phyloP scores from a whole-genome alignment of 495 filamentous ascomycete species.

The Daldinia bambusicola region DNA sequence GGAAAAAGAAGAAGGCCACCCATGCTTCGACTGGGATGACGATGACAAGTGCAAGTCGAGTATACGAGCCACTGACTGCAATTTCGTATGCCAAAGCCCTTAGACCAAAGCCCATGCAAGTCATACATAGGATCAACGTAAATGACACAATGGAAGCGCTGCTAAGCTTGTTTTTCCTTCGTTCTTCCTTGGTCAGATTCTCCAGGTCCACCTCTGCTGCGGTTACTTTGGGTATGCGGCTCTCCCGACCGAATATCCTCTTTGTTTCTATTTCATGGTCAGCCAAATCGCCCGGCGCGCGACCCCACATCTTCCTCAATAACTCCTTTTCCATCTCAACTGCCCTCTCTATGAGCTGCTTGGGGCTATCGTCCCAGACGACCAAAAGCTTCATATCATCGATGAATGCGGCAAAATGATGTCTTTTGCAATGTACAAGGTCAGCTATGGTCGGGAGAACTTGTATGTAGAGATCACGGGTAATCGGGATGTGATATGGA shows the following conservation, averaged over 20 bases:
- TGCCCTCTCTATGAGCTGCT: conserved; percentile 62
- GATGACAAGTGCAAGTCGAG: conserved; percentile 59
- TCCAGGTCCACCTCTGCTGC: conserved; percentile 53
- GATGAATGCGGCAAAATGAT: conserved; percentile 76
- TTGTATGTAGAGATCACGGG: conserved; percentile 67
- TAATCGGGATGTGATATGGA: conserved; percentile 63
- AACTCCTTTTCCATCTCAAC: conserved; percentile 61
- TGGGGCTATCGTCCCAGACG: conserved; percentile 75
- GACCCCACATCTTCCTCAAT: conserved; percentile 65
- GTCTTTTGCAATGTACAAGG: conserved; percentile 67
- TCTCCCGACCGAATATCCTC: conserved; percentile 54
- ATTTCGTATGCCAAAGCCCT: conserved; percentile 64
- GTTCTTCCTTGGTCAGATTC: conserved; percentile 49
- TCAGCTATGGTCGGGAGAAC: conserved; percentile 65
- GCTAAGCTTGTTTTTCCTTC: conserved; percentile 59
- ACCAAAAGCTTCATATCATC: conserved; percentile 64
- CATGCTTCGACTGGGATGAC: conserved; percentile 64
- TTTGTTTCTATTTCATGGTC: conserved; percentile 56
- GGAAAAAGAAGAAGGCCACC: conserved; percentile 72
- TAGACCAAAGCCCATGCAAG: conserved; percentile 67
- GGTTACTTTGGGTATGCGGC: conserved; percentile 45
- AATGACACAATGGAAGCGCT: conserved; percentile 61
- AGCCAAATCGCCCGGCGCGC: conserved; percentile 47
- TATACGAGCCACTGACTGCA: conserved; percentile 58
- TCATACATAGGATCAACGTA: conserved; percentile 62